phyloP scores from a whole-genome alignment of 148 eudicot species.

The Gaultheria prostrata region DNA sequence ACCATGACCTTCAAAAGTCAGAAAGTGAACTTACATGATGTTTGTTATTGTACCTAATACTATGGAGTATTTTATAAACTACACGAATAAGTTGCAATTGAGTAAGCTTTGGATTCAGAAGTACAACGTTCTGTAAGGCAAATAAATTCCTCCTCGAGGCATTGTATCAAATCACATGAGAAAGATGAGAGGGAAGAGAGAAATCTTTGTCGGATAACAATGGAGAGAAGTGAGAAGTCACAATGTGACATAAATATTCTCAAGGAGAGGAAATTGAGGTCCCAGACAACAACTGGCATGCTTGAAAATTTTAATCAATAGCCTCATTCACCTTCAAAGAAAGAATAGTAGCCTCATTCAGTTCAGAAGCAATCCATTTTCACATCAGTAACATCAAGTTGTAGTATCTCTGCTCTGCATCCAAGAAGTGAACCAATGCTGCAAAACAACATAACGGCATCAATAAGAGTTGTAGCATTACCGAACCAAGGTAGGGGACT shows the following conservation, averaged over 20 bases:
- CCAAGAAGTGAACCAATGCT: conserved; percentile 85
- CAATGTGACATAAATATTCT: background rate
- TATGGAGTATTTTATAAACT: background rate
- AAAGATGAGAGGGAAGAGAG: background rate
- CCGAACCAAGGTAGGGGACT: background rate
- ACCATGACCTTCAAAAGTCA: background rate
- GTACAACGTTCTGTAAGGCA: background rate
- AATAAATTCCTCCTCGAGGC: background rate
- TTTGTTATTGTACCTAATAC: background rate
- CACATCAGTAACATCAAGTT: conserved; percentile 91
- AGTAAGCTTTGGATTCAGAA: background rate
- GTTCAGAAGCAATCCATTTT: conserved; percentile 82
- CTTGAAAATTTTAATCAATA: background rate
- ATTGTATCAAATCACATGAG: background rate
- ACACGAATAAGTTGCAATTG: background rate
- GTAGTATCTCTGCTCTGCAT: conserved; percentile 90
- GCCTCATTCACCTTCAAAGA: background rate
- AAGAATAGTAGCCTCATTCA: conserved; percentile 6
- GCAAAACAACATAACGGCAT: conserved; percentile 18
- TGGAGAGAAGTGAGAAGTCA: background rate
- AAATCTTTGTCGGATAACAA: background rate
- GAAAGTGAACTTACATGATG: background rate
- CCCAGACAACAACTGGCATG: background rate
- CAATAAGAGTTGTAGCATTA: background rate
- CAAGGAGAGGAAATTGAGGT: background rate